phyloP scores from a whole-genome alignment of 139 green algal genomes.

The Coelastrella sp. region DNA sequence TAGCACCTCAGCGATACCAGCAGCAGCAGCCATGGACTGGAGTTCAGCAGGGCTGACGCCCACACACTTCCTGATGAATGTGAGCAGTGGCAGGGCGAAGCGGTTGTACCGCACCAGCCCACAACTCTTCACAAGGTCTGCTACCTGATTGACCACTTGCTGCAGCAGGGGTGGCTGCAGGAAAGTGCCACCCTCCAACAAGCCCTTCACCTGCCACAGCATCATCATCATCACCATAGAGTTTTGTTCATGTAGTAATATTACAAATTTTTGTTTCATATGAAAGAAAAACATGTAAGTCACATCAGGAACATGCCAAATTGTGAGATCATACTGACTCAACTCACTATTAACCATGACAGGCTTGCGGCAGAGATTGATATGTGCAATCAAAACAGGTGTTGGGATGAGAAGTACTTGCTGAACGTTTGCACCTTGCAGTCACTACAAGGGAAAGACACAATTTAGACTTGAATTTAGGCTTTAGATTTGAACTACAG shows the following conservation, averaged over 20 bases:
- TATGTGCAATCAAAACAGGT: too few species aligned
- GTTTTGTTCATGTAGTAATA: neutral
- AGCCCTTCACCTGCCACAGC: conserved; percentile 52
- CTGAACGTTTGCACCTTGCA: too few species aligned
- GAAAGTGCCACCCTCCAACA: conserved; percentile 67
- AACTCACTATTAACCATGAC: too few species aligned
- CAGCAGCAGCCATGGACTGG: conserved; percentile 51
- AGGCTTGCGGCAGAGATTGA: too few species aligned
- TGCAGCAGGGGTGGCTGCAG: conserved; percentile 53
- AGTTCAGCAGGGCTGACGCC: conserved; percentile 52
- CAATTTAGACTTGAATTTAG: too few species aligned
- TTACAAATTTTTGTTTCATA: too few species aligned
- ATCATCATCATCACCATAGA: neutral
- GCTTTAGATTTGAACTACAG: neutral
- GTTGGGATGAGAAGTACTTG: too few species aligned
- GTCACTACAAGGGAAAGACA: too few species aligned
- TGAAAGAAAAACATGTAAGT: neutral
- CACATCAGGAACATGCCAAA: neutral
- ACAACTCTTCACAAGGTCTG: conserved; percentile 26
- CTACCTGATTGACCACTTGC: neutral
- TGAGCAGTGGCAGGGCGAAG: conserved; percentile 63
- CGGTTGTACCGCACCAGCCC: conserved; percentile 60
- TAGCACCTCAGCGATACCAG: conserved; percentile 52
- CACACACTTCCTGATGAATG: conserved; percentile 69
- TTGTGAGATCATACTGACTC: too few species aligned